Base-by-base conservation (phyloP, 495 filamentous ascomycete species). In the Cryomyces minteri region DNA sequence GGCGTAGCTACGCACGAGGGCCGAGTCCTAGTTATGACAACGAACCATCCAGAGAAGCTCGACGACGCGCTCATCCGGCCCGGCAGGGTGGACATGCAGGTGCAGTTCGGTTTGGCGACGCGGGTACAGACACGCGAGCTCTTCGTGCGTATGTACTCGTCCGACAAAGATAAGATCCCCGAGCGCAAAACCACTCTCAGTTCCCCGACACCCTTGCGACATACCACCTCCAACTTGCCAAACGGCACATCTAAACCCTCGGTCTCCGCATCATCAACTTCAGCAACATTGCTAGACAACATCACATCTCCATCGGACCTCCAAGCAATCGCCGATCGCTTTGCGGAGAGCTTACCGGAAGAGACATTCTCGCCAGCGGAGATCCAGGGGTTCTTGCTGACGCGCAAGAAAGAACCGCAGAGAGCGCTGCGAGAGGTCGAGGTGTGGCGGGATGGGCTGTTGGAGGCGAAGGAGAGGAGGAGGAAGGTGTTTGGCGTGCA, bases 1-100 rank as follows among this genome's bases (percentile, higher is more conserved):
- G 84, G 84, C 30, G 84, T 88, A 0, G 79, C 80, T 5, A 79
- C 78, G 2, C 79, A 86, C 45, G 84, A 88, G 62, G 84, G 84
- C 29, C 72, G 81, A 30, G 71, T 88, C 6, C 68, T 90, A 6
- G 74, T 90, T 61, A 85, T 90, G 77, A 90, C 84, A 0, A 88
- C 81, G 25, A 92, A 92, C 58, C 70, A 77, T 45, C 78, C 77
- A 1, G 79, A 88, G 49, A 67, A 70, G 12, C 68, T 92, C 3
- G 84, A 90, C 56, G 64, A 72, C 4, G 84, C 84, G 1, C 67
- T 92, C 9, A 76, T 84, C 46, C 72, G 84, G 1, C 80, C 82
- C 0, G 84, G 82, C 2, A 70, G 84, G 4, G 73, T 87, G 5
- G 84, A 92, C 53, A 66, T 82, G 51, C 71, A 82, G 54, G 72